Conservation (phyloP, 2,329 filamentous ascomycete genomes). For the Lachnellula arida region DNA sequence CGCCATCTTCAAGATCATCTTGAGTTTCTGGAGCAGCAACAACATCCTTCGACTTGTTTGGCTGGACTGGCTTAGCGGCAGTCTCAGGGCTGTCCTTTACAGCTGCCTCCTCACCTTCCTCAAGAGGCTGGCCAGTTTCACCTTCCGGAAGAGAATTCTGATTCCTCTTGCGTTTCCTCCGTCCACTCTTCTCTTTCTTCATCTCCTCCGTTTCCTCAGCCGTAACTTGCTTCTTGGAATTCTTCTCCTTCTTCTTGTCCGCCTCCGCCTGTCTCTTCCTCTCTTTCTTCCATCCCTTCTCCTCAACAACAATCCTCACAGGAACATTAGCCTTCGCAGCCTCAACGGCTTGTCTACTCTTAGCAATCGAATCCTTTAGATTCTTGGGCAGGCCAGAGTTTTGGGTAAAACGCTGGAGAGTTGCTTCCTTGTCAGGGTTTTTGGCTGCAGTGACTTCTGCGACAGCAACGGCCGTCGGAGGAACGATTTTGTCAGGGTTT, state of each 20-base stretch:
- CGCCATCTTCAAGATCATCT: not conserved
- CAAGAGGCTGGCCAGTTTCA: not conserved
- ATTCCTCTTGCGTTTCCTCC: conserved; percentile 22
- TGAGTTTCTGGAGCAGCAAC: not conserved
- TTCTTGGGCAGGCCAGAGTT: not conserved
- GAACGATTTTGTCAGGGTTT: not conserved
- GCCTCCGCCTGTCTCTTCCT: not conserved
- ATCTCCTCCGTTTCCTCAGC: not conserved
- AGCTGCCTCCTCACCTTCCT: not conserved
- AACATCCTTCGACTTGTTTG: not conserved
- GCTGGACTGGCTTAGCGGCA: too few relatives aligned
- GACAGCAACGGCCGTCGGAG: not conserved
- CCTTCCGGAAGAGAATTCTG: conserved; percentile 18
- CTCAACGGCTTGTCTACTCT: not conserved
- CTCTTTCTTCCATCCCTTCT: not conserved
- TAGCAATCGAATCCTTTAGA: not conserved
- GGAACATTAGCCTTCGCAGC: not conserved
- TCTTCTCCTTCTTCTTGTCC: not conserved
- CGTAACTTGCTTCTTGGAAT: not conserved
- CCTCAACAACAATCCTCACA: not conserved
- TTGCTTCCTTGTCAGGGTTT: not conserved
- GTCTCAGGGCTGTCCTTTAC: too few relatives aligned
- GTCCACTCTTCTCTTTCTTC: conserved; percentile 8
- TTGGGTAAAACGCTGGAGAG: not conserved
- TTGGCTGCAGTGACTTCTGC: not conserved